Conservation (phyloP, 139 green algal genomes). For the Astrephomene gubernaculifera region DNA sequence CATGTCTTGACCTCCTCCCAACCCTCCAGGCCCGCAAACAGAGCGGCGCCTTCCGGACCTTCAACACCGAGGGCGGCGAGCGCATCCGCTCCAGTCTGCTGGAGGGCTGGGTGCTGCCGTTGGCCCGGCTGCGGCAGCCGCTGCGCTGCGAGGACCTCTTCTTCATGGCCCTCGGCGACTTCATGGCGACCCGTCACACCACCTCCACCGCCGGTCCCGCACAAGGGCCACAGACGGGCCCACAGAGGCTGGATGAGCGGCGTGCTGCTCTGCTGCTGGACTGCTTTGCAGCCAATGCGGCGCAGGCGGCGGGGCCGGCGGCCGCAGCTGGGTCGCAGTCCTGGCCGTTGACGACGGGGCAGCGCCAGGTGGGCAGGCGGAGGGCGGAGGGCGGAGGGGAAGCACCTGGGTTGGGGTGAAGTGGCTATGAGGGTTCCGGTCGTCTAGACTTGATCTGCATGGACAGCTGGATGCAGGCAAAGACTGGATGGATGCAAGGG, state of each 20-base stretch:
- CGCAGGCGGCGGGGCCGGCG: no score
- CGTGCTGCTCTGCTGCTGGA: neutral
- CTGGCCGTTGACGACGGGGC: neutral
- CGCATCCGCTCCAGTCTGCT: neutral
- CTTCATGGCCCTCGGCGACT: neutral
- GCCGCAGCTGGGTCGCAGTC: no score
- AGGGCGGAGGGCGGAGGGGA: neutral
- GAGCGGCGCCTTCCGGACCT: neutral
- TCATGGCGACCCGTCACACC: no score
- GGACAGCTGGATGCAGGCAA: neutral
- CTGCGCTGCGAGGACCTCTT: neutral
- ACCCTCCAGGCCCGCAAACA: neutral
- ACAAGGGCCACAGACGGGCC: neutral
- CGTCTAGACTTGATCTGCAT: no score
- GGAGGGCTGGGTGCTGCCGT: slow-evolving; percentile 1
- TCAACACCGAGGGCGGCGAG: neutral
- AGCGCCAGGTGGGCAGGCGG: neutral
- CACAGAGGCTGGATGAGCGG: neutral
- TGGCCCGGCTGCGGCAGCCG: neutral
- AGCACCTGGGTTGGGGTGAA: neutral
- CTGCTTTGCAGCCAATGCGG: neutral
- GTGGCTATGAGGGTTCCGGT: no score
- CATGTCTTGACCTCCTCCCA: neutral
- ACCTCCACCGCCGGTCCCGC: no score
- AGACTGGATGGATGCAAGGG: neutral